Base-by-base conservation (phyloP, 345 rosid species). In the Ceriops tagal region DNA sequence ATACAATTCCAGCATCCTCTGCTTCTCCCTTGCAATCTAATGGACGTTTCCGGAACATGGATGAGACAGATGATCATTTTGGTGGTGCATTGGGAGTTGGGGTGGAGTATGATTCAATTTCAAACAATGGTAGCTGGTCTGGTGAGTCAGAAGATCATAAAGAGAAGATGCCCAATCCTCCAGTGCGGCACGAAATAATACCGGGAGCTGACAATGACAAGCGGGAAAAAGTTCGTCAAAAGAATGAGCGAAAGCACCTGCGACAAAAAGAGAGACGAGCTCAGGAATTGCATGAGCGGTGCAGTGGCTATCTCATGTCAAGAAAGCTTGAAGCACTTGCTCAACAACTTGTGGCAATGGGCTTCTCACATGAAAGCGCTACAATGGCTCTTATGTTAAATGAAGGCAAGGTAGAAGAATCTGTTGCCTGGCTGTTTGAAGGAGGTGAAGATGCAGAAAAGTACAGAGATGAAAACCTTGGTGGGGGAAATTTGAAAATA, bases 61-160 rank as follows among this genome's bases (percentile, higher is more conserved):
- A 92, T 71, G 98, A 88, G 71, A 78, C 81, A 26, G 92, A 90
- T 62, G 92, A 85, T 69, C 84, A 87, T 65, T 66, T 55, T 31
- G 70, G 83, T 47, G 81, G 83, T 16, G 57, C 83, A 2, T 63
- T 31, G 32, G 89, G 84, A 27, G 75, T 64, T 74, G 93, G 88
- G 75, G 64, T 77, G 21, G 96, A 90, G 70, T 88, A 81, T 78
- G 98, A 92, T 84, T 83, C 90, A 27, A 73, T 88, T 62, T 92
- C 98, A 8, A 92, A 92, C 58, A 92, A 87, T 26, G 95, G 83
- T 78, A 92, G 98, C 84, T 90, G 95, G 81, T 92, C 98, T 11
- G 92, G 98, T 30, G 98, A 92, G 72, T 92, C 98, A 0, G 98
- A 92, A 86, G 96, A 92, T 64, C 96, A 85, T n/a, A 87, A 92